These are phyloP conservation scores for Colletotrichum spaethianum DNA, from an alignment of 2,329 filamentous ascomycete species.

Conservation along the genomic window DNA sequence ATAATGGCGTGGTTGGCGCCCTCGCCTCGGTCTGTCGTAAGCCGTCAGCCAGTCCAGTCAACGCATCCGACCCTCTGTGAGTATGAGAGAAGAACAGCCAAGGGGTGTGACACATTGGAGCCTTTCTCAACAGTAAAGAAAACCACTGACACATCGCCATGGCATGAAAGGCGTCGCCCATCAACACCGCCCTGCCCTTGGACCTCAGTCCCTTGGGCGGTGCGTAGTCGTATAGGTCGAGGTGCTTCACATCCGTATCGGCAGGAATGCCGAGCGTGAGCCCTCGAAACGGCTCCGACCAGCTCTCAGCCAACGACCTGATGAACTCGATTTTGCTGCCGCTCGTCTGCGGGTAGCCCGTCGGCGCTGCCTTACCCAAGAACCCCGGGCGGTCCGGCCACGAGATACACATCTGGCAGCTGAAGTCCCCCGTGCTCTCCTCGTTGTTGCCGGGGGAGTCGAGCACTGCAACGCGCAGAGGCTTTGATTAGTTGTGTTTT, in stretches of 20 bases:
- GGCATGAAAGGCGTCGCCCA: conserved; percentile 70
- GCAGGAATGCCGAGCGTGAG: conserved; percentile 57
- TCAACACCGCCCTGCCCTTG: conserved; percentile 59
- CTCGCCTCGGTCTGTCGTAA: conserved; percentile 66
- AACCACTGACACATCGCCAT: conserved; percentile 71
- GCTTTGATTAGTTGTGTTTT: conserved; percentile 16
- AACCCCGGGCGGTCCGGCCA: conserved; percentile 62
- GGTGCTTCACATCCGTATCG: conserved; percentile 58
- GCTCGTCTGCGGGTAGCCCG: conserved; percentile 57
- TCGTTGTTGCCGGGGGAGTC: conserved; percentile 61
- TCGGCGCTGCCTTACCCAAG: conserved; percentile 46
- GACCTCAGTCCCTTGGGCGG: conserved; percentile 54
- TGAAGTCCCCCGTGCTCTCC: conserved; percentile 51
- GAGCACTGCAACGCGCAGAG: conserved; percentile 54
- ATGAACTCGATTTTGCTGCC: conserved; percentile 58
- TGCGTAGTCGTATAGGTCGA: conserved; percentile 64
- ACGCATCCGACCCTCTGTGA: too few relatives aligned
- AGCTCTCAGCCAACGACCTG: conserved; percentile 58
- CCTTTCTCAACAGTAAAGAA: not conserved
- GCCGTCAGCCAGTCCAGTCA: conserved; percentile 26
- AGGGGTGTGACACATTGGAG: too few relatives aligned
- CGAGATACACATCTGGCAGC: conserved; percentile 65
- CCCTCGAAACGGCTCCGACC: conserved; percentile 64
- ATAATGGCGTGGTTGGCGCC: conserved; percentile 70
- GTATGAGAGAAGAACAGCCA: too few relatives aligned